Evolutionary conservation across 1,284 basidiomycete genomes (phyloP).

Genomic region (Salmacisia buchloeana): DNA sequence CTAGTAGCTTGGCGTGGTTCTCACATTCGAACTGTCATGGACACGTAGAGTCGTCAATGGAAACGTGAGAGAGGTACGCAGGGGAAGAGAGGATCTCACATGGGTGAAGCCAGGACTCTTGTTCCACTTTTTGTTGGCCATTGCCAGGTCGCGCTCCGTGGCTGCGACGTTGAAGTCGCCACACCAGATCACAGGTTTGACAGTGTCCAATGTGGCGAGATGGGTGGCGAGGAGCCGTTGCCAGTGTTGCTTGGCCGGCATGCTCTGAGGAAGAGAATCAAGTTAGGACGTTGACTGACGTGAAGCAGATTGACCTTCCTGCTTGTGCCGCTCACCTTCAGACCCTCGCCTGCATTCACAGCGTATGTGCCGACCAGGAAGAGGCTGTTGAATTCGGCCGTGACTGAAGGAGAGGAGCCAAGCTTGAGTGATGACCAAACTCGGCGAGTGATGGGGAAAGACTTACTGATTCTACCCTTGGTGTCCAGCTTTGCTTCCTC

Average conservation of each 20-base stretch:
- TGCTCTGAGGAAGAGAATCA: constrained; percentile 1
- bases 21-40: not conserved
- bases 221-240: constrained; percentile 56
- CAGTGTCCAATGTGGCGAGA: constrained; percentile 65
- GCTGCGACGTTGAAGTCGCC: constrained; percentile 80
- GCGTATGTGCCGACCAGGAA: constrained; percentile 78
- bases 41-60: not conserved
- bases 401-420: constrained; percentile 56
- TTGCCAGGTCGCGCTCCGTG: constrained; percentile 47
- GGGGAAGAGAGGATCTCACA: not conserved
- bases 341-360: constrained; percentile 72
- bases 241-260: constrained; percentile 8
- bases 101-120: constrained; percentile 48
- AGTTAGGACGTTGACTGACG: not conserved
- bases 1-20: constrained; percentile 36
- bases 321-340: constrained; percentile 61
- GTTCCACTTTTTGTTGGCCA: constrained; percentile 53
- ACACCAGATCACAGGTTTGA: constrained; percentile 81
- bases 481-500: constrained; percentile 15
- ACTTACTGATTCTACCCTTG: constrained; percentile 31
- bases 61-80: not conserved
- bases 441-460: not conserved
- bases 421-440: not conserved
- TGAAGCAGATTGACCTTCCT: constrained; percentile 29
- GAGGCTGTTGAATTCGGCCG: constrained; percentile 68